A percentile compares a stretch with the other conserved stretches of the same genome.
These are phyloP conservation scores for Eremochloa ophiuroides DNA, from an alignment of 176 grass and related monocot species.

Conservation along the genomic window DNA sequence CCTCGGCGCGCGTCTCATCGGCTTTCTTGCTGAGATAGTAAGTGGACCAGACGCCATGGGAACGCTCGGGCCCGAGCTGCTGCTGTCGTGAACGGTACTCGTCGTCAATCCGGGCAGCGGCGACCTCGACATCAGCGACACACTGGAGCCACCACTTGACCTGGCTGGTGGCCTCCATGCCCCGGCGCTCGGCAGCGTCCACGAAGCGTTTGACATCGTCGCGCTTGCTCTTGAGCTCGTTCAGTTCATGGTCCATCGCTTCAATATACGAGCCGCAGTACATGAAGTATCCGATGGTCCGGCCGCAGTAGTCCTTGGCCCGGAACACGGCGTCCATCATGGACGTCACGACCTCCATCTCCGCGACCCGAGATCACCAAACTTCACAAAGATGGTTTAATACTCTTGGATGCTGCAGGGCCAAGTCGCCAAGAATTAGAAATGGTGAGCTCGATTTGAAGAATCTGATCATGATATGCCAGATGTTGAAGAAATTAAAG, in stretches of 20 bases:
- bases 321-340: constrained; percentile 65
- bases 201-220: constrained; percentile 76
- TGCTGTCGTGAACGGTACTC: constrained; percentile 41
- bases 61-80: constrained; percentile 33
- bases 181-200: constrained; percentile 65
- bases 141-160: constrained; percentile 75
- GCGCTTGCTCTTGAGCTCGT: constrained; percentile 78
- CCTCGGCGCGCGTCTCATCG: constrained; percentile 51
- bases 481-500: too few species aligned
- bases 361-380: too few species aligned
- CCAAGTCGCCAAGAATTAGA: too few species aligned
- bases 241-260: constrained; percentile 41
- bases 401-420: too few species aligned
- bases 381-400: too few species aligned
- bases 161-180: constrained; percentile 73
- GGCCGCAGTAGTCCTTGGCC: constrained; percentile 67
- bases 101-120: constrained; percentile 12
- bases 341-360: constrained; percentile 73
- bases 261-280: constrained; percentile 64
- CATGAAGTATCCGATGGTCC: constrained; percentile 58
- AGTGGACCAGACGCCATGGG: constrained; percentile 30
- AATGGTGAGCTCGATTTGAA: too few species aligned
- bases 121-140: constrained; percentile 44
- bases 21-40: constrained; percentile 75
- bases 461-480: too few species aligned